Evolutionary conservation across 2,329 filamentous ascomycete genomes (phyloP), one percentile per base, ranked within the genome.

Genomic region (Albifimbria verrucaria): DNA sequence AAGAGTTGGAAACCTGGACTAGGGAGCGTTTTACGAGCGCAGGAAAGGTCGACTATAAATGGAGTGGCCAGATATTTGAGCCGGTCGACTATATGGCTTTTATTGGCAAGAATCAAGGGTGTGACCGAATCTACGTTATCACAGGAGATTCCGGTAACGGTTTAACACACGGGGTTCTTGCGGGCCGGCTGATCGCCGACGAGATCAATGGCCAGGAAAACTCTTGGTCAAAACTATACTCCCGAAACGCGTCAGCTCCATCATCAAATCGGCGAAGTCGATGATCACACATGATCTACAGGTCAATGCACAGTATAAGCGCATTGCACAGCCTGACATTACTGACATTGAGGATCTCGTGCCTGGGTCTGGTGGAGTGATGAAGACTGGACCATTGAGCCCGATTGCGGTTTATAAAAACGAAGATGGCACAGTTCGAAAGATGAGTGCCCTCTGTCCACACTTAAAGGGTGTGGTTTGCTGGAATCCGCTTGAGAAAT

Each of bases 71-170:
- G 64, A 72, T 84, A 43, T 76, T 78, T 57, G 80, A 84, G 55
- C 78, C 80, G 0, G 71, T 76, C 11, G 80, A 84, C 57, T 75
- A 72, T 60, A 72, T 83, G 70, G 79, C 73, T 0, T 83, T 78
- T 54, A 81, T 83, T 48, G 81, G 81, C 24, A 74, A 73, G 56
- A 82, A 83, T 59, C 77, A 78, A 50, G 79, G 78, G 12, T 70
- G 65, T 12, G 72, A 77, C 36, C 74, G 77, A 59, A 74, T 77
- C 3, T 85, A 77, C 55, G 72, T 84, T 41, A 68, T 80, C 7
- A 84, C 80, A 0, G 80, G 81, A 1, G 81, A 84, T 59, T 81
- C 76, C 2, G 81, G 81, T 1, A 80, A 84, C 55, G 80, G 80
- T 0, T 66, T 84, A 10, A 84, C 81, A 0, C 77, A 83, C 49